Conservation (phyloP, 2,329 filamentous ascomycete genomes). For the Trichophyton mentagrophytes region DNA sequence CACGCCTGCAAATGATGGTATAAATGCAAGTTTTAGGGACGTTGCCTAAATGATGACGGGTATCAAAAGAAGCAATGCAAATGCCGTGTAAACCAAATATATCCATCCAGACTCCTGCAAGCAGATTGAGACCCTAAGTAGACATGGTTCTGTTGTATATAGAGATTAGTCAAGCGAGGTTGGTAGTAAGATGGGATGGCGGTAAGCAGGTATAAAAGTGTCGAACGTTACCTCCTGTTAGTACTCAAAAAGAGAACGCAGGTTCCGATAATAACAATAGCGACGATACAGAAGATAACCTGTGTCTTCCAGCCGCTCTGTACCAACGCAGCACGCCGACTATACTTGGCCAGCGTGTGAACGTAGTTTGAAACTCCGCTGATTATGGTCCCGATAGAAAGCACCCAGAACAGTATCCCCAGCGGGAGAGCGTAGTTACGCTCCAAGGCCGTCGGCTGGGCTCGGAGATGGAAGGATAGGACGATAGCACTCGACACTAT, state of each 20-base stretch:
- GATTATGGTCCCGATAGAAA: constrained; percentile 63
- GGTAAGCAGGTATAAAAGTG: neutral
- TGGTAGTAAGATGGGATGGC: no score
- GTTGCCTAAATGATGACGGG: neutral
- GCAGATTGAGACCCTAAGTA: neutral
- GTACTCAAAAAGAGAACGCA: constrained; percentile 35
- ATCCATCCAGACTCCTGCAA: neutral
- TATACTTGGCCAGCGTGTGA: constrained; percentile 69
- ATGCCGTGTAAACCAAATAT: neutral
- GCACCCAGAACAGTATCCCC: constrained; percentile 74
- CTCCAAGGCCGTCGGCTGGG: constrained; percentile 57
- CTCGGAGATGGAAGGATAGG: constrained; percentile 81
- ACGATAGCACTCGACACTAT: constrained; percentile 83
- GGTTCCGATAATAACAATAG: constrained; percentile 32
- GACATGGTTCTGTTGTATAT: neutral
- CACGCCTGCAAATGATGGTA: neutral
- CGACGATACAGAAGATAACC: constrained; percentile 44
- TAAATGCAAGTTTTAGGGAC: neutral
- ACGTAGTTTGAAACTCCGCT: constrained; percentile 81
- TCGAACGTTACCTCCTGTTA: constrained; percentile 15
- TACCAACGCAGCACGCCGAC: constrained; percentile 64
- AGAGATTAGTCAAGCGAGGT: neutral
- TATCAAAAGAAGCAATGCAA: neutral
- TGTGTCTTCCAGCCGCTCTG: constrained; percentile 93
- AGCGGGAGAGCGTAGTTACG: constrained; percentile 66